Evolutionary conservation across 1,284 basidiomycete genomes (phyloP).

Genomic region (Stygiomarasmius scandens): DNA sequence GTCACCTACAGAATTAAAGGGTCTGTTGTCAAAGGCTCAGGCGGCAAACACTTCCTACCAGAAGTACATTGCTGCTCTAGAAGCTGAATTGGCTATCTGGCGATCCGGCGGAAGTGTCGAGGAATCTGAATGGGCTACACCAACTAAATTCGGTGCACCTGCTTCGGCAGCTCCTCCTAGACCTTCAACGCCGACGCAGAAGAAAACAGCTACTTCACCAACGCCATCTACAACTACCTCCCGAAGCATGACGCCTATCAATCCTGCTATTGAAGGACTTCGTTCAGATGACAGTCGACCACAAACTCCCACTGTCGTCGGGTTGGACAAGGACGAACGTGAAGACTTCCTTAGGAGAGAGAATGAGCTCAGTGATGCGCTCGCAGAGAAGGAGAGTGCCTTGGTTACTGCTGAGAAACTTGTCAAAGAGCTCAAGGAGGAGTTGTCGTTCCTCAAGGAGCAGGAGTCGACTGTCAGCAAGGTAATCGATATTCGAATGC

Average conservation of each 20-base stretch:
- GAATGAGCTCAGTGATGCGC: slow-evolving; percentile 93
- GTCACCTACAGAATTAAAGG: slow-evolving; percentile 95
- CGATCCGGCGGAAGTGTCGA: slow-evolving; percentile 87
- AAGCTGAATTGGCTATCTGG: slow-evolving; percentile 93
- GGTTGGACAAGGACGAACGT: slow-evolving; percentile 93
- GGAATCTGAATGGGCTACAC: slow-evolving; percentile 80
- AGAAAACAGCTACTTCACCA: slow-evolving; percentile 65
- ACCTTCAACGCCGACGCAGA: slow-evolving; percentile 46
- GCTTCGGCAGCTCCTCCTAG: slow-evolving; percentile 31
- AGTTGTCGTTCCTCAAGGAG: slow-evolving; percentile 88
- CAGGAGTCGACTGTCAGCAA: slow-evolving; percentile 80
- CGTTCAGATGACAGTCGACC: slow-evolving; percentile 79
- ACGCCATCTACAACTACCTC: slow-evolving; percentile 61
- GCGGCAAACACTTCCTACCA: slow-evolving; percentile 83
- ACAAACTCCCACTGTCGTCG: slow-evolving; percentile 83
- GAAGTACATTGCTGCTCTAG: slow-evolving; percentile 87
- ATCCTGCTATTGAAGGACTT: slow-evolving; percentile 77
- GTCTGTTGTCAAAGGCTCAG: slow-evolving; percentile 88
- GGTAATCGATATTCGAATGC: slow-evolving; percentile 42
- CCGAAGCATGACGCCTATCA: slow-evolving; percentile 82
- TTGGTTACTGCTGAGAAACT: slow-evolving; percentile 77
- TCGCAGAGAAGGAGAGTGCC: slow-evolving; percentile 90
- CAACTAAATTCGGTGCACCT: slow-evolving; percentile 59
- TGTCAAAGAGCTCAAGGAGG: slow-evolving; percentile 84
- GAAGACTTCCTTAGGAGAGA: slow-evolving; percentile 97